Conservation (phyloP, 257 asterid genomes). For the Linaria vulgaris region DNA sequence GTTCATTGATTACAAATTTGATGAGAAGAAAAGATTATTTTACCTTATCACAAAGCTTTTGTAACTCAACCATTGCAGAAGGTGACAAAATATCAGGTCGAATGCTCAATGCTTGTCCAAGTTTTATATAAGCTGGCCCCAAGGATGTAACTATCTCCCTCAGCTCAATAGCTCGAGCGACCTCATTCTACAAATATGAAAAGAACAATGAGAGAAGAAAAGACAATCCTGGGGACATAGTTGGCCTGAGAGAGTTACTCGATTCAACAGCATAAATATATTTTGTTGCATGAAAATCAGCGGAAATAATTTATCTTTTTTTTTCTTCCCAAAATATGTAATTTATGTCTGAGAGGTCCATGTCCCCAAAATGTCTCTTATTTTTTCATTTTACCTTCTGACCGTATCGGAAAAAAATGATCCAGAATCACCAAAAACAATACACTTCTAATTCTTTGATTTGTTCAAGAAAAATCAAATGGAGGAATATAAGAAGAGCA, state of each 20-base stretch:
- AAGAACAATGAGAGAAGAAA: conserved; percentile 19
- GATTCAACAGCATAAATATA: not conserved
- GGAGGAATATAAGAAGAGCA: too few species aligned
- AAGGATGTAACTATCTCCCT: conserved; percentile 96
- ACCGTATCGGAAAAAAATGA: too few species aligned
- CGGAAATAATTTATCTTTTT: too few species aligned
- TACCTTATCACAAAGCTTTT: conserved; percentile 99
- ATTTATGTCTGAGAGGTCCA: conserved; percentile 1
- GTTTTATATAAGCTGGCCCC: conserved; percentile 99
- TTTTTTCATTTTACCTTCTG: not conserved
- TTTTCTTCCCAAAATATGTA: too few species aligned
- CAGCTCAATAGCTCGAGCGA: conserved; percentile 92
- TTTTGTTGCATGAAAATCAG: conserved; percentile 1
- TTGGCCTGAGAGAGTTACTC: not conserved
- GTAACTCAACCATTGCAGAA: conserved; percentile 86
- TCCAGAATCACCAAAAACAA: too few species aligned
- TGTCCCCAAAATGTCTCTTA: not conserved
- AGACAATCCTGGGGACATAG: not conserved
- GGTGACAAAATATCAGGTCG: conserved; percentile 97
- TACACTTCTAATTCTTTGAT: too few species aligned
- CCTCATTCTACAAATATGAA: conserved; percentile 68
- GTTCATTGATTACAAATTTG: conserved; percentile 16
- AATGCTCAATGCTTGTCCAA: conserved; percentile 98
- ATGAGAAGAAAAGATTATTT: conserved; percentile 18
- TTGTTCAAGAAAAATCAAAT: too few species aligned